These are phyloP conservation scores for Benincasa hispida DNA, from an alignment of 306 rosid species.

Conservation along the genomic window DNA sequence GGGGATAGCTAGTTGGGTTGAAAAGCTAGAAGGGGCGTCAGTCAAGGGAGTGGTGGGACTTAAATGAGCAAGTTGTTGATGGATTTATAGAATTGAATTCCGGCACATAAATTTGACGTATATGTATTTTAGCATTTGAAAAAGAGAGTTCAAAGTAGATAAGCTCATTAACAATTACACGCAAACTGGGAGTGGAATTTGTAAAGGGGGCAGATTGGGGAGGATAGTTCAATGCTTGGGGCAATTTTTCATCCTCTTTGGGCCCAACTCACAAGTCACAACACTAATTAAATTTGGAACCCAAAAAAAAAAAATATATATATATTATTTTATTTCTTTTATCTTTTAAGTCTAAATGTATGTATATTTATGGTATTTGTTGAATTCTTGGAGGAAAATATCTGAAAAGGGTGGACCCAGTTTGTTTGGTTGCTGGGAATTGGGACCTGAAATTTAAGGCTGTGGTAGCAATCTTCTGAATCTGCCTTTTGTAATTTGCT, in stretches of 20 bases:
- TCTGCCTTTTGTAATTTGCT: no score
- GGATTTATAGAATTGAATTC: not conserved
- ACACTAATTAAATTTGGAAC: not conserved
- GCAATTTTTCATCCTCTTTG: not conserved
- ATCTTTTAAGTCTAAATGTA: not conserved
- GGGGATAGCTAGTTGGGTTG: no score
- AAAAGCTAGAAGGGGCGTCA: no score
- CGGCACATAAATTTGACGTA: not conserved
- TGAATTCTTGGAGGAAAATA: not conserved
- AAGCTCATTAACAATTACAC: not conserved
- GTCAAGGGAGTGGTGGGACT: not conserved
- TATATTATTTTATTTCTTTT: no score
- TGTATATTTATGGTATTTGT: not conserved
- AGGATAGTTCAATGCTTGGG: constrained; percentile 1
- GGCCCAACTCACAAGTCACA: not conserved
- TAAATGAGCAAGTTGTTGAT: not conserved
- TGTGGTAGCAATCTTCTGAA: no score
- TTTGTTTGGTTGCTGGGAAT: not conserved
- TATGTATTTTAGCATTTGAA: not conserved
- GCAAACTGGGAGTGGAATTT: not conserved
- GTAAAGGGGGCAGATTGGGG: not conserved
- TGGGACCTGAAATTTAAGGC: not conserved
- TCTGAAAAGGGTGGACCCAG: not conserved
- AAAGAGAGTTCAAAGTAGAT: not conserved
- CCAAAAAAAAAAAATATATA: no score